phyloP scores from a whole-genome alignment of 116 monocot genomes.

The Iris pallida region DNA sequence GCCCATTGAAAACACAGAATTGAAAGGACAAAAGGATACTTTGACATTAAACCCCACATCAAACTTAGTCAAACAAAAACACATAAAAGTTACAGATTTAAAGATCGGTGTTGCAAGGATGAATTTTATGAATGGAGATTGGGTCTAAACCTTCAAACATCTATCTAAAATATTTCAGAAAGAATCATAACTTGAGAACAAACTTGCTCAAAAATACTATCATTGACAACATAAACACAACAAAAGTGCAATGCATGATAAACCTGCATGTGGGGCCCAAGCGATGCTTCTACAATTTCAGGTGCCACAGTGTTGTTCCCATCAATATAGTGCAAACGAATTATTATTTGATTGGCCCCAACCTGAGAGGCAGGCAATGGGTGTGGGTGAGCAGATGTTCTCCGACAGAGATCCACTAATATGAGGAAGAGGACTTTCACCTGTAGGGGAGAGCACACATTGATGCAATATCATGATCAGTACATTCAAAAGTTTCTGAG shows the following conservation, averaged over 20 bases:
- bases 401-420: conserved; percentile 89
- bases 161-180: neutral
- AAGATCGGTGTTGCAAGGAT: neutral
- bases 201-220: too few relatives aligned
- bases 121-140: neutral
- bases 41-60: too few relatives aligned
- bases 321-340: conserved; percentile 94
- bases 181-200: too few relatives aligned
- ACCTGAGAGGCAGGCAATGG: conserved; percentile 87
- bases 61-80: too few relatives aligned
- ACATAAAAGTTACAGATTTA: neutral
- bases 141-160: neutral
- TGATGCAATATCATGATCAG: neutral
- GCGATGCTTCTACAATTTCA: conserved; percentile 96
- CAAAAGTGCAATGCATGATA: neutral
- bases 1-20: neutral
- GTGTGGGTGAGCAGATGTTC: conserved; percentile 68
- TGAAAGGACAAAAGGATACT: neutral
- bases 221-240: too few relatives aligned
- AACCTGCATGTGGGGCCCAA: conserved; percentile 98
- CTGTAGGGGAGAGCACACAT: conserved; percentile 30
- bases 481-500: too few relatives aligned
- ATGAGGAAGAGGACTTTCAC: conserved; percentile 94
- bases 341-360: conserved; percentile 64
- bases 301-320: conserved; percentile 95